Evolutionary conservation across 768 basidiomycete genomes (phyloP).

Genomic region (Leccinum variicolor): DNA sequence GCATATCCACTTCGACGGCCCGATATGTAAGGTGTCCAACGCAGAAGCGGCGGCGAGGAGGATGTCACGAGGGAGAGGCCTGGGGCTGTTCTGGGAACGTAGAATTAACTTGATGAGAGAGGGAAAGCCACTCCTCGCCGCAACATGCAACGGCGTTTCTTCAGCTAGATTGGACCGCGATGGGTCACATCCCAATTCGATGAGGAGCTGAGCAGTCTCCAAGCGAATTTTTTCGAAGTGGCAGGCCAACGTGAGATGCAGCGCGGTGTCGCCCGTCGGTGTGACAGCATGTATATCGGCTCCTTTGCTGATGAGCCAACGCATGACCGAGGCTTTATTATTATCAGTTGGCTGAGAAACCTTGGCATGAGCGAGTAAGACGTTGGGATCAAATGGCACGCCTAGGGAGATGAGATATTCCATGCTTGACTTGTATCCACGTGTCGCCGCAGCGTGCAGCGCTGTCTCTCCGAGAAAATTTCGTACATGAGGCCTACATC

Average conservation of each 20-base stretch:
- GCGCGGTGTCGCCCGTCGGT: background rate
- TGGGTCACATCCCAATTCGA: background rate
- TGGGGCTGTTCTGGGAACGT: background rate
- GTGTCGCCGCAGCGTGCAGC: background rate
- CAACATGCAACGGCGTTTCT: conserved; percentile 1
- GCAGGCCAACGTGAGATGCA: conserved; percentile 1
- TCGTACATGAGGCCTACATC: background rate
- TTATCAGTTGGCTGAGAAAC: background rate
- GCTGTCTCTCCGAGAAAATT: background rate
- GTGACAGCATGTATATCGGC: background rate
- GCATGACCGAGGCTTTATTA: background rate
- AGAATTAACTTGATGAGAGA: background rate
- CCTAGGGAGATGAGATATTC: conserved; percentile 1
- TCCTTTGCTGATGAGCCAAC: background rate
- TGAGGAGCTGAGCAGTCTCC: background rate
- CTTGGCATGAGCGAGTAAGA: background rate
- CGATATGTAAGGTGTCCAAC: background rate
- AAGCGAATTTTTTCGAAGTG: background rate
- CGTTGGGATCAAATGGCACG: background rate
- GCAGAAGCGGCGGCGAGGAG: background rate
- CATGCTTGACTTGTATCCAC: background rate
- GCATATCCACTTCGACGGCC: background rate
- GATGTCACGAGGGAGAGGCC: background rate
- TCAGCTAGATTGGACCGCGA: background rate
- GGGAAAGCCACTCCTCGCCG: background rate